Evolutionary conservation across 2,329 filamentous ascomycete genomes (phyloP).

Genomic region (Aspergillus piperis): DNA sequence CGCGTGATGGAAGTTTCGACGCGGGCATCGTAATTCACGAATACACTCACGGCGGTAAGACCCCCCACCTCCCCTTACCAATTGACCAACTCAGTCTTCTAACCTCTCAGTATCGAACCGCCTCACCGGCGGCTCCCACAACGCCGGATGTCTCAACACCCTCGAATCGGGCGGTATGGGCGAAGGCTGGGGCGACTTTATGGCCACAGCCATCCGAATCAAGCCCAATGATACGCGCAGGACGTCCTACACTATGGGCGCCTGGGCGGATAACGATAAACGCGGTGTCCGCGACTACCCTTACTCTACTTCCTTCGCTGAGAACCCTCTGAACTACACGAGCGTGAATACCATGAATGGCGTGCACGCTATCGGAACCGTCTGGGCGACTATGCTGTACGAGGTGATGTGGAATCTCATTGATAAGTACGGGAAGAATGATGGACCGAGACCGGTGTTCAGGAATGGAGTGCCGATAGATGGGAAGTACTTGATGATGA

Average conservation of each 20-base stretch:
- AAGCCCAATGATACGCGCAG: conserved; percentile 15
- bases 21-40: conserved; percentile 21
- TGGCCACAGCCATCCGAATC: conserved; percentile 16
- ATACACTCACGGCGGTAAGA: conserved; percentile 21
- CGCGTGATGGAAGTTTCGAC: conserved; percentile 16
- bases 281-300: conserved; percentile 16
- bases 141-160: conserved; percentile 13
- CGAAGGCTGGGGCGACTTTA: conserved; percentile 22
- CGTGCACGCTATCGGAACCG: conserved; percentile 17
- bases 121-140: conserved; percentile 17
- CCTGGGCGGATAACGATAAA: conserved; percentile 11
- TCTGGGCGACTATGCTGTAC: conserved; percentile 19
- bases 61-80: not conserved
- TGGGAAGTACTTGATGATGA: conserved; percentile 20
- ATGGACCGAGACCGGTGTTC: conserved; percentile 7
- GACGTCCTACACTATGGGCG: conserved; percentile 14
- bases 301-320: conserved; percentile 14
- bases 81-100: no score
- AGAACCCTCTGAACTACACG: conserved; percentile 16
- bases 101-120: conserved; percentile 15
- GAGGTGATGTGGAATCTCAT: conserved; percentile 22
- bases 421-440: conserved; percentile 20
- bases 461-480: conserved; percentile 12
- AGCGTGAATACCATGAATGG: conserved; percentile 9
- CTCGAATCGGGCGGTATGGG: conserved; percentile 21